A percentile compares a stretch with the other conserved stretches of the same genome.
phyloP scores from a whole-genome alignment of 2,329 filamentous ascomycete species.

The Hypoxylon sp. region DNA sequence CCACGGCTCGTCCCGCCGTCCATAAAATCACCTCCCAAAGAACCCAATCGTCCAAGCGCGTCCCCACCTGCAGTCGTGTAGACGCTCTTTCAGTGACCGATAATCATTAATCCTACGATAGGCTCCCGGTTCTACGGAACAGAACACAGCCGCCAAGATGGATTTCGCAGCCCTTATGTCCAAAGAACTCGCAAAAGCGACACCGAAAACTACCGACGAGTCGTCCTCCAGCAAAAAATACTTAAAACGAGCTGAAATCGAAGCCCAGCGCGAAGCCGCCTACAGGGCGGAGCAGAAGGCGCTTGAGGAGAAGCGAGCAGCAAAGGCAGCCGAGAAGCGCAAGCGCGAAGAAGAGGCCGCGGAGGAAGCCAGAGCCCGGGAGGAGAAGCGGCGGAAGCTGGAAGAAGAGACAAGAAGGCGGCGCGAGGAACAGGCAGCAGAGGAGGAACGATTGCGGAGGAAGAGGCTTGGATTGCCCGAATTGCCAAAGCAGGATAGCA shows the following conservation, averaged over 20 bases:
- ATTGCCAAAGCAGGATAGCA: conserved; percentile 58
- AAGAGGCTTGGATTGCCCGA: conserved; percentile 87
- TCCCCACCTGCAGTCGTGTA: neutral
- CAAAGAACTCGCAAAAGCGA: conserved; percentile 89
- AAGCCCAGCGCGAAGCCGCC: conserved; percentile 83
- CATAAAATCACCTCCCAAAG: neutral
- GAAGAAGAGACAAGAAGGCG: conserved; percentile 83
- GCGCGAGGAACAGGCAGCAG: conserved; percentile 79
- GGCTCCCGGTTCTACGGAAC: neutral
- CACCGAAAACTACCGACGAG: conserved; percentile 58
- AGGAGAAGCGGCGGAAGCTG: conserved; percentile 85
- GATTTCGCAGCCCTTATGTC: conserved; percentile 96
- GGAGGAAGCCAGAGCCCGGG: conserved; percentile 75
- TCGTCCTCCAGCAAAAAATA: conserved; percentile 75
- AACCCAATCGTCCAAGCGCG: conserved; percentile 1
- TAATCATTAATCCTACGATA: neutral
- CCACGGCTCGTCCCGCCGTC: conserved; percentile 4
- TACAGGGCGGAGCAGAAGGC: conserved; percentile 87
- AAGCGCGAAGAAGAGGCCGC: conserved; percentile 90
- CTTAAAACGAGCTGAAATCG: conserved; percentile 85
- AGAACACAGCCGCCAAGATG: conserved; percentile 69
- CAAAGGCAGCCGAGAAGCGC: conserved; percentile 82
- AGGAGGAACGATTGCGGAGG: conserved; percentile 79
- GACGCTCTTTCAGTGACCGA: neutral
- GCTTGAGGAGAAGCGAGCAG: conserved; percentile 78